These are phyloP conservation scores for Verbascum thapsus DNA, from an alignment of 257 asterid species.

Conservation along the genomic window DNA sequence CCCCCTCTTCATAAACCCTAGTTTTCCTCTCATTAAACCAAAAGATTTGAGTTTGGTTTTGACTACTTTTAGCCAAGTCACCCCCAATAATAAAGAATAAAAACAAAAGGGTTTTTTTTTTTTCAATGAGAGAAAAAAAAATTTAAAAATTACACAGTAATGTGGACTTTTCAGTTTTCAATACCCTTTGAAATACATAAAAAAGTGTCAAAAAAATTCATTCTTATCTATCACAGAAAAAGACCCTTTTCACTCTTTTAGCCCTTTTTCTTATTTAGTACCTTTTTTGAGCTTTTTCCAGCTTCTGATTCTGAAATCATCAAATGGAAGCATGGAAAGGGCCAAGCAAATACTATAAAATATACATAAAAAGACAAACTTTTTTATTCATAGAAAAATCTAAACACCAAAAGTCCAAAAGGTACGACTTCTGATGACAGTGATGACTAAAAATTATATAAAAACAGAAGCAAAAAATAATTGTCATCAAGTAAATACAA, in stretches of 20 bases:
- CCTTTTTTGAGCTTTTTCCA: constrained; percentile 10
- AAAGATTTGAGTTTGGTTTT: constrained; percentile 48
- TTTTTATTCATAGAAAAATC: constrained; percentile 14
- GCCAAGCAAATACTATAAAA: constrained; percentile 26
- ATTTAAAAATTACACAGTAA: constrained; percentile 10
- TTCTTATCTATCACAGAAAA: constrained; percentile 25
- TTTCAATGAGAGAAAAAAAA: no score
- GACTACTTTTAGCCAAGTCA: constrained; percentile 44
- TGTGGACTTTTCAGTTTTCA: constrained; percentile 49
- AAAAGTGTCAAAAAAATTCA: constrained; percentile 22
- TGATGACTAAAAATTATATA: constrained; percentile 31
- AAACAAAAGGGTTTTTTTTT: constrained; percentile 26
- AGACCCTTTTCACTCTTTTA: constrained; percentile 34
- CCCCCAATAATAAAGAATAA: constrained; percentile 38
- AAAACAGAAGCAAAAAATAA: constrained; percentile 11
- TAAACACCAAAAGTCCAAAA: constrained; percentile 30
- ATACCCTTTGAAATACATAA: constrained; percentile 43
- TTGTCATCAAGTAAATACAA: constrained; percentile 28
- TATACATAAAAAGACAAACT: constrained; percentile 35
- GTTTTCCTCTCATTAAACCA: constrained; percentile 35
- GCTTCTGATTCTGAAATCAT: constrained; percentile 29
- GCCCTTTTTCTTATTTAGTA: not conserved
- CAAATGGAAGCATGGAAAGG: constrained; percentile 19
- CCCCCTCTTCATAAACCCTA: constrained; percentile 43
- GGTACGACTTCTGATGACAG: constrained; percentile 29